Evolutionary conservation across 2,329 filamentous ascomycete species (phyloP).

Genomic region (Hypoxylon sp.): DNA sequence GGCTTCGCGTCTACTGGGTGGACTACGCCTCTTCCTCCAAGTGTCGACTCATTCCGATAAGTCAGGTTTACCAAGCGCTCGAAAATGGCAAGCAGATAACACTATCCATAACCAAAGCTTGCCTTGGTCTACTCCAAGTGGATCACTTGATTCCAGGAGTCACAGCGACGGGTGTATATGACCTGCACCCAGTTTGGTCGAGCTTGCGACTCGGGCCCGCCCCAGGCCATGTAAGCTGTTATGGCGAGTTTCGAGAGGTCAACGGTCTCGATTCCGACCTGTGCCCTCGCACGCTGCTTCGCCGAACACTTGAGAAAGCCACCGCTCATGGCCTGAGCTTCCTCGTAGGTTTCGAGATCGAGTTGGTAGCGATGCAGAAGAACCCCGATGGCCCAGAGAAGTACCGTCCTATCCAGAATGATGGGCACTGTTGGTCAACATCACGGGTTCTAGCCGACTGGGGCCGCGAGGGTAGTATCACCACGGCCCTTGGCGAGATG

Average conservation of each 20-base stretch:
- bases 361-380: neutral
- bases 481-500: neutral
- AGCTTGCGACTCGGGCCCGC: constrained; percentile 1
- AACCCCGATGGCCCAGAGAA: neutral
- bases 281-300: neutral
- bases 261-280: neutral
- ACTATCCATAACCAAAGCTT: constrained; percentile 2
- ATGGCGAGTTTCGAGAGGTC: neutral
- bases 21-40: constrained; percentile 1
- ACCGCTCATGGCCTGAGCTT: neutral
- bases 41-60: neutral
- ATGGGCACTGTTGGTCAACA: neutral
- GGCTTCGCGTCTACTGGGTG: neutral
- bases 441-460: neutral
- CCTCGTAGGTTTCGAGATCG: neutral
- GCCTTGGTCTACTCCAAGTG: neutral
- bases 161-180: neutral
- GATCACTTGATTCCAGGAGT: neutral
- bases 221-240: neutral
- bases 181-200: neutral
- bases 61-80: neutral
- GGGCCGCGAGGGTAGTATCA: neutral
- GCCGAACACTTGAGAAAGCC: neutral
- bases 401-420: neutral
- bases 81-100: neutral